A percentile compares a stretch with the other conserved stretches of the same genome.
Evolutionary conservation across 176 grass and related monocot genomes (phyloP).

Genomic region (Rhynchospora tenuis): DNA sequence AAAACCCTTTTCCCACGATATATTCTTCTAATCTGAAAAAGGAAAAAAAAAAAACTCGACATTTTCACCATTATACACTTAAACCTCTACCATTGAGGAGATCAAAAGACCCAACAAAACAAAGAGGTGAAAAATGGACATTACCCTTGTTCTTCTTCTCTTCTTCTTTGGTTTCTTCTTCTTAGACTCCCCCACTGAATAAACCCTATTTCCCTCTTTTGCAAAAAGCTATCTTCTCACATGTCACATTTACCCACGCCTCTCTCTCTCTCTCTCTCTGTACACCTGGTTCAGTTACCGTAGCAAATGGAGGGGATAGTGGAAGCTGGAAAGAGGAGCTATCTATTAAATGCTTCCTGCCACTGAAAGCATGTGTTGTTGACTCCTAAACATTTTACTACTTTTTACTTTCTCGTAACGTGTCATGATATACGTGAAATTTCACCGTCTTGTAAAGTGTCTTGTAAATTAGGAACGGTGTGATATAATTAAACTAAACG

Average conservation of each 20-base stretch:
- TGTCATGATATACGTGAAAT: not conserved
- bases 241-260: not conserved
- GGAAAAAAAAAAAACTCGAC: not conserved
- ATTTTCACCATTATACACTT: constrained; percentile 13
- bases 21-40: not conserved
- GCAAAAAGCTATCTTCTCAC: constrained; percentile 4
- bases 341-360: constrained; percentile 12
- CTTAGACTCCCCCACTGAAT: constrained; percentile 3
- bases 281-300: constrained; percentile 19
- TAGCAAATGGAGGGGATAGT: constrained; percentile 14
- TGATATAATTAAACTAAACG: not conserved
- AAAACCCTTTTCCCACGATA: not conserved
- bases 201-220: not conserved
- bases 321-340: not conserved
- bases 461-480: not conserved
- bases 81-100: not conserved
- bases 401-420: not conserved
- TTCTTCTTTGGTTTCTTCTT: constrained; percentile 2
- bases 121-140: not conserved
- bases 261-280: constrained; percentile 2
- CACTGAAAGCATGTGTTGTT: not conserved
- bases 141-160: not conserved
- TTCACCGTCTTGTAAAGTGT: not conserved
- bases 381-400: not conserved
- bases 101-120: not conserved